Evolutionary conservation across 345 rosid species (phyloP).

Genomic region (Rhodomyrtus tomentosa): DNA sequence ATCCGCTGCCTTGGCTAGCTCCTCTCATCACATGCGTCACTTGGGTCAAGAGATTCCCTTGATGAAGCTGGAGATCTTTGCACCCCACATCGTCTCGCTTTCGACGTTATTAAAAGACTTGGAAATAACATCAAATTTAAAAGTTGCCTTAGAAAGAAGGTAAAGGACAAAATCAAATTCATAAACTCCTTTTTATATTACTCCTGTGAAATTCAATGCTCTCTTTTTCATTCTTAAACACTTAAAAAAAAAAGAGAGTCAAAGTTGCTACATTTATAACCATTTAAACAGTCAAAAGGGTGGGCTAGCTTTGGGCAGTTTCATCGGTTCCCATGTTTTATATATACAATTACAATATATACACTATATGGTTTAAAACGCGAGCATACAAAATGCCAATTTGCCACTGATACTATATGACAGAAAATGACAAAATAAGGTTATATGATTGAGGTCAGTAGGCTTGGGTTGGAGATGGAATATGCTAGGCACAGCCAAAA

Average conservation of each 20-base stretch:
- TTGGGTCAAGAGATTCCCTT: not conserved
- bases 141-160: not conserved
- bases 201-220: not conserved
- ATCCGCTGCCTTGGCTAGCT: not conserved
- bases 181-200: not conserved
- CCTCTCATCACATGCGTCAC: not conserved
- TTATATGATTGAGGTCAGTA: not conserved
- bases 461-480: not conserved
- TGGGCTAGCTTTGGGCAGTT: not conserved
- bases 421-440: not conserved
- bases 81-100: not conserved
- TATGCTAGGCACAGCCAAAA: not conserved
- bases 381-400: not conserved
- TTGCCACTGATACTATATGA: not conserved
- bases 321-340: not conserved
- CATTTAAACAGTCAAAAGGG: not conserved
- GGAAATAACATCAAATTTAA: not conserved
- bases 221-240: not conserved
- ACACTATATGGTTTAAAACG: not conserved
- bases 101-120: not conserved
- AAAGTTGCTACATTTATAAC: not conserved
- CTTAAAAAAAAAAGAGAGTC: not conserved
- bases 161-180: not conserved
- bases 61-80: not conserved
- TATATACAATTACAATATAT: not conserved